These are phyloP conservation scores for Tephrocybe sp. DNA, from an alignment of 768 basidiomycete species.

Conservation along the genomic window DNA sequence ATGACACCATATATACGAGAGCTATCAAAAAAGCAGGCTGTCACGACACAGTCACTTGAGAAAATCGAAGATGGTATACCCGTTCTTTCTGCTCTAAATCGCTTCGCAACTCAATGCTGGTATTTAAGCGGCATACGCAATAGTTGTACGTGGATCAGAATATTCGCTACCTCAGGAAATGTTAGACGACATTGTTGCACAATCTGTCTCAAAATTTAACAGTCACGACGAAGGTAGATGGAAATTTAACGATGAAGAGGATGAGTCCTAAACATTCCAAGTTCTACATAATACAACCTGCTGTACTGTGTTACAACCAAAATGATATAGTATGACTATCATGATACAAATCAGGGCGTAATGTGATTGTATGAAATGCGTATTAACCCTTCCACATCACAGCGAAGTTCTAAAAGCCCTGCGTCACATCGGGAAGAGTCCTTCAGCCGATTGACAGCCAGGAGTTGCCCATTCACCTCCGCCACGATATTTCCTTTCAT, in stretches of 20 bases:
- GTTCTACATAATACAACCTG: background rate
- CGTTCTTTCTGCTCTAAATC: slow-evolving; percentile 13
- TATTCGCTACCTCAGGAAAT: slow-evolving; percentile 68
- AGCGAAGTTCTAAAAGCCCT: slow-evolving; percentile 24
- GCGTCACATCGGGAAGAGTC: too few relatives aligned
- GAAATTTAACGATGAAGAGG: slow-evolving; percentile 20
- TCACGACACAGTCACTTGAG: slow-evolving; percentile 83
- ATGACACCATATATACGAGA: slow-evolving; percentile 71
- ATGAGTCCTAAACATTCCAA: background rate
- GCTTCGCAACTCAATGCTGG: slow-evolving; percentile 4
- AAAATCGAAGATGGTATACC: slow-evolving; percentile 89
- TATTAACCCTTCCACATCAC: slow-evolving; percentile 21
- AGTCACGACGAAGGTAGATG: slow-evolving; percentile 10
- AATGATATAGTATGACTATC: background rate
- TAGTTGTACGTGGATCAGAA: slow-evolving; percentile 71
- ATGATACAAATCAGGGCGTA: too few relatives aligned
- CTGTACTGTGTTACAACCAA: background rate
- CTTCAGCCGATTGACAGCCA: slow-evolving; percentile 18
- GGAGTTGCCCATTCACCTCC: slow-evolving; percentile 25
- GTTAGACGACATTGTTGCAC: slow-evolving; percentile 67
- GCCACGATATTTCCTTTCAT: slow-evolving; percentile 17
- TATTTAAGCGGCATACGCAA: slow-evolving; percentile 67
- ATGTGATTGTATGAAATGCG: slow-evolving; percentile 23
- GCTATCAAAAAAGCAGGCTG: slow-evolving; percentile 83
- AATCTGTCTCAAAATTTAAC: slow-evolving; percentile 37